phyloP scores from a whole-genome alignment of 345 rosid species.

The Salix caprea region DNA sequence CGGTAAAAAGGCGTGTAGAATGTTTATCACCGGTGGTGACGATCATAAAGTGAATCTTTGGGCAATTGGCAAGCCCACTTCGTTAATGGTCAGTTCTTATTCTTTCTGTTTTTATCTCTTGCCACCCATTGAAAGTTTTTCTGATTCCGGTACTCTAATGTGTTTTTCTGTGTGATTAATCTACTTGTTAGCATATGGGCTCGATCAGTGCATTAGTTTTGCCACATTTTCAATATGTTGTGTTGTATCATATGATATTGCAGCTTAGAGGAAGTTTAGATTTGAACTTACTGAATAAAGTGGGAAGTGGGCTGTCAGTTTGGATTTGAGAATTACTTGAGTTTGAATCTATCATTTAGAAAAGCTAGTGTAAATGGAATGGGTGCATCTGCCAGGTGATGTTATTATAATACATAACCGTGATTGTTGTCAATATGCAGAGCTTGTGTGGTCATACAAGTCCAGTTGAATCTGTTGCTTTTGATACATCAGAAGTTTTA shows the following conservation, averaged over 20 bases:
- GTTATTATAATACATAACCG: background rate
- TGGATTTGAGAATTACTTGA: no score
- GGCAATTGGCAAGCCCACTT: slow-evolving; percentile 83
- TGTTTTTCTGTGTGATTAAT: background rate
- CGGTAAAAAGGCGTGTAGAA: slow-evolving; percentile 75
- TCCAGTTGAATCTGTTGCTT: slow-evolving; percentile 60
- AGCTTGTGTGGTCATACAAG: slow-evolving; percentile 66
- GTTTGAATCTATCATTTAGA: no score
- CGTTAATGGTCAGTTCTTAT: slow-evolving; percentile 61
- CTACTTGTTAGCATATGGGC: no score
- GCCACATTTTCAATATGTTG: no score
- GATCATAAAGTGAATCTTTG: slow-evolving; percentile 89
- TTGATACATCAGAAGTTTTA: slow-evolving; percentile 59
- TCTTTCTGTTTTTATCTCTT: background rate
- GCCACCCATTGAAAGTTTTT: background rate
- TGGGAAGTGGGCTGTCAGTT: no score
- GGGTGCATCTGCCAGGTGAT: background rate
- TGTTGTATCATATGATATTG: no score
- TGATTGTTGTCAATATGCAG: slow-evolving; percentile 32
- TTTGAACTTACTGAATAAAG: no score
- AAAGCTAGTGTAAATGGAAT: background rate
- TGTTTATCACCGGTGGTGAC: slow-evolving; percentile 83
- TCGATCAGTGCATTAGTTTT: no score
- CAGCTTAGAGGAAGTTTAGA: no score
- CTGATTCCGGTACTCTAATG: background rate